Conservation (phyloP, 2,329 filamentous ascomycete species). For the Colletotrichum horii region DNA sequence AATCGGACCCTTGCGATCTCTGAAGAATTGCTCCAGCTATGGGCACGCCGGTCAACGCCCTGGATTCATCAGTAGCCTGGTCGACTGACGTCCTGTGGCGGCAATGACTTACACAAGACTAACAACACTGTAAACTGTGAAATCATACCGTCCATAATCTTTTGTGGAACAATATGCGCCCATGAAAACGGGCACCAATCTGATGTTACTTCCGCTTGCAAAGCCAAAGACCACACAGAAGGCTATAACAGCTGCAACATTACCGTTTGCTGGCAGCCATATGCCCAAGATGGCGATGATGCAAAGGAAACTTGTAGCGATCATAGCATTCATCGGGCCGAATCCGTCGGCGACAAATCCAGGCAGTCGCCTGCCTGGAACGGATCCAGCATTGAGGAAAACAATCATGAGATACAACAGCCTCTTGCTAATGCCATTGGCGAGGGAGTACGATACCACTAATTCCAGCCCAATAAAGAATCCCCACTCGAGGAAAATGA, state of each 20-base stretch:
- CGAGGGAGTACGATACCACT: neutral
- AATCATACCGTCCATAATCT: neutral
- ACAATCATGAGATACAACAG: neutral
- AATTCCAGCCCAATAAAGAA: neutral
- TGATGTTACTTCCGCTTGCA: neutral
- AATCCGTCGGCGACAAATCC: neutral
- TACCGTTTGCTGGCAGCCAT: neutral
- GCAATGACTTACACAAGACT: neutral
- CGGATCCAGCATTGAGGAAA: neutral
- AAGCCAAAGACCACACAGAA: neutral
- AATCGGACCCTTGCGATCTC: neutral
- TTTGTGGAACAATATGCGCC: neutral
- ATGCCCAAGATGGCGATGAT: neutral
- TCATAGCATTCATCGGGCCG: neutral
- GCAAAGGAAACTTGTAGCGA: neutral
- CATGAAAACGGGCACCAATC: neutral
- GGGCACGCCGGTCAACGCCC: neutral
- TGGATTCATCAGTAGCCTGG: neutral
- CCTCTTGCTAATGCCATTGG: neutral
- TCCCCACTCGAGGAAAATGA: neutral
- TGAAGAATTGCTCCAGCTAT: neutral
- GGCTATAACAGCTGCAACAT: neutral
- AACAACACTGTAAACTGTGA: neutral
- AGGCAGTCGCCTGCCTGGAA: neutral
- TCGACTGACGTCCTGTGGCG: accelerated